phyloP scores from a whole-genome alignment of 768 basidiomycete species.

The Ramaria sp. region DNA sequence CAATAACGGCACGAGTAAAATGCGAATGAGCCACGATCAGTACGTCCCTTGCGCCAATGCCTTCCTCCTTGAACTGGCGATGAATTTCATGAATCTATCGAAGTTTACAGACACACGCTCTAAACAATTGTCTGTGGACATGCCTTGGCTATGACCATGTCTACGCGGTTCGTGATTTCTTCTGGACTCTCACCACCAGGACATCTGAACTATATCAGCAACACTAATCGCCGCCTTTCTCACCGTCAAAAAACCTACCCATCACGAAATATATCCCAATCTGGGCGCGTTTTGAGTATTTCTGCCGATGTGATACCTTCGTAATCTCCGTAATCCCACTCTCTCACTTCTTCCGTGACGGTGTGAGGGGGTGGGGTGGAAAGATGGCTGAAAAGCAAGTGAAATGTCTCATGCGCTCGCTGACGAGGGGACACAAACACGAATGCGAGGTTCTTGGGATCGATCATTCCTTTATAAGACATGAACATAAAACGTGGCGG shows the following conservation, averaged over 20 bases:
- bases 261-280: slow-evolving; percentile 81
- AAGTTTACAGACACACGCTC: slow-evolving; percentile 2
- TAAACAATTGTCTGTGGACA: not conserved
- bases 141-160: slow-evolving; percentile 63
- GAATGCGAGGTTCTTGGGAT: slow-evolving; percentile 66
- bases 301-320: slow-evolving; percentile 78
- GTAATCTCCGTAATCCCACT: slow-evolving; percentile 92
- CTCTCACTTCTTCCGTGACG: slow-evolving; percentile 56
- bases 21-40: slow-evolving; percentile 89
- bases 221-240: not conserved
- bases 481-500: not conserved
- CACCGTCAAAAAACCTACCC: slow-evolving; percentile 37
- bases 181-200: slow-evolving; percentile 79
- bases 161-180: slow-evolving; percentile 73
- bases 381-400: slow-evolving; percentile 57
- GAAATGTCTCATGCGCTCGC: slow-evolving; percentile 79
- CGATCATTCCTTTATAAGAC: slow-evolving; percentile 47
- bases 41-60: slow-evolving; percentile 60
- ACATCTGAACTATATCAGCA: slow-evolving; percentile 39
- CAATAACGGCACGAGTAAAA: slow-evolving; percentile 64
- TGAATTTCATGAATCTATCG: slow-evolving; percentile 63
- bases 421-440: slow-evolving; percentile 80
- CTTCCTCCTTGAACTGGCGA: slow-evolving; percentile 55
- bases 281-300: slow-evolving; percentile 47
- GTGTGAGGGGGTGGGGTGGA: slow-evolving; percentile 38